A percentile compares a stretch with the other conserved stretches of the same genome.
Evolutionary conservation across 1,139 yeast genomes (phyloP).

Genomic region (Diutina mesorugosa): DNA sequence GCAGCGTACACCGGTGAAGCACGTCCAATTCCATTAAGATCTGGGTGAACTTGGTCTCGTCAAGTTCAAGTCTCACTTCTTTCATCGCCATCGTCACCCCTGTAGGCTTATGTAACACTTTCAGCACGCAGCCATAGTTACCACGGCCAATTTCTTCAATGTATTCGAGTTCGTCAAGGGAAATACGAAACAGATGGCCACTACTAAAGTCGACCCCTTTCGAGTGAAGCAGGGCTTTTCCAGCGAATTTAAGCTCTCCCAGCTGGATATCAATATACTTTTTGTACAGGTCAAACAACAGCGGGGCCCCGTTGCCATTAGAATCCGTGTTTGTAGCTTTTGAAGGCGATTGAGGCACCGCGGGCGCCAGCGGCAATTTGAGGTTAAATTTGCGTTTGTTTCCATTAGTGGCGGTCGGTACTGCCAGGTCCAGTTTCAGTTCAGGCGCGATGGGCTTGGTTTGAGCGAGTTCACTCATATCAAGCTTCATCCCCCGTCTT

Average conservation of each 20-base stretch:
- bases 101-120: slow-evolving; percentile 90
- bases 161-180: slow-evolving; percentile 76
- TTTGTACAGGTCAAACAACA: slow-evolving; percentile 69
- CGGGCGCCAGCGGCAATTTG: slow-evolving; percentile 10
- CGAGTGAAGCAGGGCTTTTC: slow-evolving; percentile 85
- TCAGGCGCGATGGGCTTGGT: slow-evolving; percentile 8
- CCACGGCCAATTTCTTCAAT: slow-evolving; percentile 87
- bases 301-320: slow-evolving; percentile 4
- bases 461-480: slow-evolving; percentile 13
- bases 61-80: slow-evolving; percentile 84
- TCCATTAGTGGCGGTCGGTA: slow-evolving; percentile 23
- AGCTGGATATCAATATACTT: slow-evolving; percentile 84
- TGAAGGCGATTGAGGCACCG: not conserved
- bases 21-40: slow-evolving; percentile 93
- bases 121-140: slow-evolving; percentile 88
- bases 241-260: slow-evolving; percentile 84
- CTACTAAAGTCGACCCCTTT: slow-evolving; percentile 84
- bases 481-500: slow-evolving; percentile 44
- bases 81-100: slow-evolving; percentile 94
- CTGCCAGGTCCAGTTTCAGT: slow-evolving; percentile 8
- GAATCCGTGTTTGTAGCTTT: not conserved
- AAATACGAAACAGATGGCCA: slow-evolving; percentile 78
- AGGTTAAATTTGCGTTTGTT: slow-evolving; percentile 28
- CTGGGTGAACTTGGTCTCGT: slow-evolving; percentile 83
- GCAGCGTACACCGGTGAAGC: slow-evolving; percentile 79